Conservation (phyloP, 371 early-diverging fungal species). For the Mortierella sp. region DNA sequence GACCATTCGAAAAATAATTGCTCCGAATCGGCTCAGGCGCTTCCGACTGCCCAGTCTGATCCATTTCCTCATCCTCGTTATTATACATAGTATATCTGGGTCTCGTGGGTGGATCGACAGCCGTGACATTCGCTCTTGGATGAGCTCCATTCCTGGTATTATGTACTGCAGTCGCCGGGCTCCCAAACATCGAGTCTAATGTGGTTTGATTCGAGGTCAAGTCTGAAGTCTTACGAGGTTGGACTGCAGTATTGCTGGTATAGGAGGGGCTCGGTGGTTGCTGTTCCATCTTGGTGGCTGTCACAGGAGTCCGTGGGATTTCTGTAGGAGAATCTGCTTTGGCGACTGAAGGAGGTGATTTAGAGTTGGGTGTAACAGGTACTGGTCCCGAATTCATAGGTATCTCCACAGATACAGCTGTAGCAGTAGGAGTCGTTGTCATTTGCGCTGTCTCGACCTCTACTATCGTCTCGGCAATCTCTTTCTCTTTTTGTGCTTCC, state of each 20-base stretch:
- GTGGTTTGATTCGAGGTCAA: too few species aligned
- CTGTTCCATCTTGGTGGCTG: neutral
- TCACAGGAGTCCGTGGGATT: too few species aligned
- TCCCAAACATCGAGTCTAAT: too few species aligned
- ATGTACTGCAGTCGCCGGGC: too few species aligned
- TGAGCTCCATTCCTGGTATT: too few species aligned
- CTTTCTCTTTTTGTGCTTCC: neutral
- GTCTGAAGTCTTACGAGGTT: too few species aligned
- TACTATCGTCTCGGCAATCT: neutral
- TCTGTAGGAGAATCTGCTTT: neutral
- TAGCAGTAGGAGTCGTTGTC: neutral
- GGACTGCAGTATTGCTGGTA: too few species aligned
- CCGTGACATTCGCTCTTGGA: too few species aligned
- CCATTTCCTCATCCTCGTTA: conserved; percentile 15
- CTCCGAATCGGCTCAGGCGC: too few species aligned
- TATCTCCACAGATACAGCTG: too few species aligned
- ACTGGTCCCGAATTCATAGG: neutral
- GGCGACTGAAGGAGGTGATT: neutral
- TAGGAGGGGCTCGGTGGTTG: neutral
- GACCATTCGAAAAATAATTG: conserved; percentile 17
- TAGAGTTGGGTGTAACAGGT: neutral
- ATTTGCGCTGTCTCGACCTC: neutral
- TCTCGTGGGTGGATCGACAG: neutral
- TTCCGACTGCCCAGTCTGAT: neutral
- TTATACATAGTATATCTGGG: conserved; percentile 16